Conservation (phyloP, 257 asterid genomes). For the Cinchona pubescens region DNA sequence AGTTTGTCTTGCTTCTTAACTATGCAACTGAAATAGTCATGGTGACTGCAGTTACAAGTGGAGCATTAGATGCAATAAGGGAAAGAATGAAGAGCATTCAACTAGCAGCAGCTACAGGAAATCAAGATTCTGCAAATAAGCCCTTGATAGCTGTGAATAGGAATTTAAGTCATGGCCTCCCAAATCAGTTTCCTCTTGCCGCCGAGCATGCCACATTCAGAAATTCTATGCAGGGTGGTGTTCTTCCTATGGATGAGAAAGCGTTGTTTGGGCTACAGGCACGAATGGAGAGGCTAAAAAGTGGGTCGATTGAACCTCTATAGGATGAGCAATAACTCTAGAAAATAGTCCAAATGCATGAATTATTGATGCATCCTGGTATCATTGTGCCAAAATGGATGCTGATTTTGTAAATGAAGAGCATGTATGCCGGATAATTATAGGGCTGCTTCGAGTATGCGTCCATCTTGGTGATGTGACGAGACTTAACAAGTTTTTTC, state of each 20-base stretch:
- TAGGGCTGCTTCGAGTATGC: slow-evolving; percentile 15
- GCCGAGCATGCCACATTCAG: slow-evolving; percentile 43
- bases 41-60: slow-evolving; percentile 68
- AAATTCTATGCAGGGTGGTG: slow-evolving; percentile 50
- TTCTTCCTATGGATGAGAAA: slow-evolving; percentile 94
- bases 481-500: background rate
- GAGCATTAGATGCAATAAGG: slow-evolving; percentile 88
- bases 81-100: slow-evolving; percentile 99
- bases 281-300: slow-evolving; percentile 94
- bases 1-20: background rate
- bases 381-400: slow-evolving; percentile 23
- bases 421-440: slow-evolving; percentile 20
- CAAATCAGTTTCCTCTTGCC: slow-evolving; percentile 34
- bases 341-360: background rate
- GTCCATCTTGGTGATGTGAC: slow-evolving; percentile 6
- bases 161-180: slow-evolving; percentile 30
- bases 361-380: slow-evolving; percentile 32
- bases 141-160: slow-evolving; percentile 60
- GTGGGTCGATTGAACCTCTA: slow-evolving; percentile 74
- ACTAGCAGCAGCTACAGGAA: slow-evolving; percentile 65
- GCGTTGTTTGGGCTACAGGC: slow-evolving; percentile 98
- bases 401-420: slow-evolving; percentile 35
- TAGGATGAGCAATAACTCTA: slow-evolving; percentile 20
- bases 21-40: background rate
- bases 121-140: slow-evolving; percentile 51